Conservation (phyloP, 1,284 basidiomycete genomes). For the Naganishia liquefaciens region DNA sequence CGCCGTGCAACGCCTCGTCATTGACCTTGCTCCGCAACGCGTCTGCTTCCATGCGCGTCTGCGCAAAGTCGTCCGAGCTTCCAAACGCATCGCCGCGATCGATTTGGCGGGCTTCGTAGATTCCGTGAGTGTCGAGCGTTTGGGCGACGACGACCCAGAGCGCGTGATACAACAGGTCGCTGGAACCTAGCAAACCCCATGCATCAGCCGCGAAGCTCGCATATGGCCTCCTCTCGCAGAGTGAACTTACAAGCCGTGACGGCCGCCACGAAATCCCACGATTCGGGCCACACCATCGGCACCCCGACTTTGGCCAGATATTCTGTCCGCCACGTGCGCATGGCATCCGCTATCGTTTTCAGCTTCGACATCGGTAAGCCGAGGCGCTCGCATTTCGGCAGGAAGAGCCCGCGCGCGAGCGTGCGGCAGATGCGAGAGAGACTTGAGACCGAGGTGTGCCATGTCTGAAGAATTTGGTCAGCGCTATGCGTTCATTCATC, state of each 20-base stretch:
- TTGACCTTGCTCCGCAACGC: slow-evolving; percentile 66
- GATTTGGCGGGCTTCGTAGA: slow-evolving; percentile 60
- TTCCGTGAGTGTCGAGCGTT: slow-evolving; percentile 73
- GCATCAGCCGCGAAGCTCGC: slow-evolving; percentile 2
- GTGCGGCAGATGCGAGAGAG: slow-evolving; percentile 75
- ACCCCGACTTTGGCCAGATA: slow-evolving; percentile 78
- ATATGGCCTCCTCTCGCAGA: slow-evolving; percentile 1
- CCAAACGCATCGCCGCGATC: slow-evolving; percentile 29
- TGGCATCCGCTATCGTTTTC: slow-evolving; percentile 61
- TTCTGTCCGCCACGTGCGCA: slow-evolving; percentile 72
- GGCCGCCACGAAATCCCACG: slow-evolving; percentile 87
- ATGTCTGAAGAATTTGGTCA: slow-evolving; percentile 40
- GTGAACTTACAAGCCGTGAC: slow-evolving; percentile 65
- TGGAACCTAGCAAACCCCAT: slow-evolving; percentile 60
- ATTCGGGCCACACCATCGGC: slow-evolving; percentile 73
- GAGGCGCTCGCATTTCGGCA: slow-evolving; percentile 68
- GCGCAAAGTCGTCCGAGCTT: slow-evolving; percentile 22
- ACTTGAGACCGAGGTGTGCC: slow-evolving; percentile 53
- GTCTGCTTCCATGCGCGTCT: slow-evolving; percentile 60
- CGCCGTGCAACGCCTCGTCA: slow-evolving; percentile 78
- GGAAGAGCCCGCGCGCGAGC: slow-evolving; percentile 76
- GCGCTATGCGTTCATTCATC: slow-evolving; percentile 59
- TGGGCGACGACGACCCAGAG: slow-evolving; percentile 64
- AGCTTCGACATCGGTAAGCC: slow-evolving; percentile 72
- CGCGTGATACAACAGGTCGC: slow-evolving; percentile 84